Base-by-base conservation (phyloP, 495 filamentous ascomycete species). In the Immersiella caudata region DNA sequence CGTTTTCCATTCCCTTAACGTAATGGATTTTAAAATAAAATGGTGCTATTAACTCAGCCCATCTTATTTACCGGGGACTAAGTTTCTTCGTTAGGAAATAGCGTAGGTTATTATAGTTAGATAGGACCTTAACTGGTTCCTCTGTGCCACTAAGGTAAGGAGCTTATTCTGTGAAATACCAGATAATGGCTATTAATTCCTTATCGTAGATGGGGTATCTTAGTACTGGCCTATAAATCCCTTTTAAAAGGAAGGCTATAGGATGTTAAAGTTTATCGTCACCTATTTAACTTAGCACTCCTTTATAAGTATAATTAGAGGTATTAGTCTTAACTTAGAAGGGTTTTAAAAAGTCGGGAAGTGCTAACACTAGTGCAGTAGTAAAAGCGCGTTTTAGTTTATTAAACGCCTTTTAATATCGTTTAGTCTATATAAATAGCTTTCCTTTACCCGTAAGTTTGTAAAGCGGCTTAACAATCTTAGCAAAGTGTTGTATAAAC, bases 171-270 rank as follows among this genome's bases (percentile, higher is more conserved):
- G 63, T 56, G 18, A 61, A 65, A 6, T 21, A 20, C 14, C 62
- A 20, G 2, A 70, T 56, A 51, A 68, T 55, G 12, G 49, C 25
- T 20, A 69, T 36, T 5, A 66, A 36, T 29, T 67, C 58, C 21
- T 75, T 76, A 51, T 75, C 60, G 24, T 75, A 65, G 8, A 72
- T 75, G 1, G 25, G 6, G 58, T 76, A 76, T 54, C 74, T 73
- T 7, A 49, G 46, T 40, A 71, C 60, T 0, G 35, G 21, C 21
- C 9, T 33, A 1, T 24, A 51, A n/a, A 68, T 35, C 29, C 54
- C 68, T 24, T 70, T 65, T 0, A 62, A 74, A 25, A 58, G 71
- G 40, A 56, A 73, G 9, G 54, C 60, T 0, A 64, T 2, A 0
- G 54, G 59, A 4, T 54, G 21, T 0, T 67, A 49, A 9, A 49